Conservation (phyloP, 257 asterid genomes). For the Solanum chaucha region DNA sequence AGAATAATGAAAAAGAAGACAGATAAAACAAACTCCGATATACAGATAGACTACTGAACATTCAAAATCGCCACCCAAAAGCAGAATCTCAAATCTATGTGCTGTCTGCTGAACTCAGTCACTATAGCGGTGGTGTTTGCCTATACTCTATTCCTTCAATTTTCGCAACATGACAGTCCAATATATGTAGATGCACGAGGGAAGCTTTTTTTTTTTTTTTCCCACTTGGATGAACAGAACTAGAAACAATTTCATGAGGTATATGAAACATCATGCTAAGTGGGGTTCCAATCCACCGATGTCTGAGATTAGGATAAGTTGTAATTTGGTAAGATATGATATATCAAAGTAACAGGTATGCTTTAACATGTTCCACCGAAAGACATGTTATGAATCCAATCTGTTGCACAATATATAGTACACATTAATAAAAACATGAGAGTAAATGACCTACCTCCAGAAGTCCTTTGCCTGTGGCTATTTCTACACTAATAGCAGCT, state of each 20-base stretch:
- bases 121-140: neutral
- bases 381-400: neutral
- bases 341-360: neutral
- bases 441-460: constrained; percentile 21
- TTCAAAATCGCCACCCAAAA: too few relatives aligned
- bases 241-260: neutral
- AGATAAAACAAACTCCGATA: neutral
- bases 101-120: neutral
- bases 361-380: neutral
- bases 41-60: neutral
- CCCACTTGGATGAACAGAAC: neutral
- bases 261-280: neutral
- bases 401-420: neutral
- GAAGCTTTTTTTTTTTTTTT: neutral
- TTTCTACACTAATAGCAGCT: constrained; percentile 57
- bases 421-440: neutral
- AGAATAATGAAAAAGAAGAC: neutral
- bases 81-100: neutral
- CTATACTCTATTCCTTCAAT: neutral
- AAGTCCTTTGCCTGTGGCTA: constrained; percentile 81
- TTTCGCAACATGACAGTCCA: neutral
- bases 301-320: neutral
- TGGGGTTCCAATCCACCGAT: neutral
- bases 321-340: neutral
- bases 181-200: neutral